phyloP scores from a whole-genome alignment of 2,329 filamentous ascomycete species.

The Pseudogymnoascus sp. region DNA sequence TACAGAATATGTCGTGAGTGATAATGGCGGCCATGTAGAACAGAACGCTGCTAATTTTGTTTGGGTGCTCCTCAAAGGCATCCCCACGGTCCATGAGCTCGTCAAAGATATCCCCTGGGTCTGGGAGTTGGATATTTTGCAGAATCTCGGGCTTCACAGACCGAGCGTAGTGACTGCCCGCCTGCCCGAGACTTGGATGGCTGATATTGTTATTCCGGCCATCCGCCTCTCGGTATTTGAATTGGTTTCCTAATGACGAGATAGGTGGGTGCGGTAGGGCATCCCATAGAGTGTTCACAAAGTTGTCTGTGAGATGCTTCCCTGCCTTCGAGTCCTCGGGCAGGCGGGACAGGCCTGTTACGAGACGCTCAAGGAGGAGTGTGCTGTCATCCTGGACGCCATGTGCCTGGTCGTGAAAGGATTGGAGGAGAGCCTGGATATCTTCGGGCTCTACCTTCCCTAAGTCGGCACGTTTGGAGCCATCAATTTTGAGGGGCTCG shows the following conservation, averaged over 20 bases:
- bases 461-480: conserved; percentile 31
- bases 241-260: conserved; percentile 55
- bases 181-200: conserved; percentile 59
- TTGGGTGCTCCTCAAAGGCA: conserved; percentile 57
- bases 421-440: conserved; percentile 52
- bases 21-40: conserved; percentile 70
- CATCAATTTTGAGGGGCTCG: conserved; percentile 23
- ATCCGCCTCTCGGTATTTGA: conserved; percentile 59
- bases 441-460: conserved; percentile 37
- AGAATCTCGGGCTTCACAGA: conserved; percentile 53
- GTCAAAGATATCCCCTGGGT: conserved; percentile 58
- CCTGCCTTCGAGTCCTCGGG: conserved; percentile 23
- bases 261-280: conserved; percentile 66
- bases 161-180: conserved; percentile 60
- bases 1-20: conserved; percentile 59
- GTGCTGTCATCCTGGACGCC: conserved; percentile 67
- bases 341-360: conserved; percentile 33
- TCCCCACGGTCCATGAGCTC: conserved; percentile 48
- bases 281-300: conserved; percentile 65
- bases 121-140: conserved; percentile 56
- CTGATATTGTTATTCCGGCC: conserved; percentile 65
- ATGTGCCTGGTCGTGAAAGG: conserved; percentile 56
- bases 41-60: conserved; percentile 66
- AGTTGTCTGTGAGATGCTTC: conserved; percentile 51
- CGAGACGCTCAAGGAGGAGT: conserved; percentile 68